Base-by-base conservation (phyloP, 2,329 filamentous ascomycete genomes). In the Claviceps sp. region DNA sequence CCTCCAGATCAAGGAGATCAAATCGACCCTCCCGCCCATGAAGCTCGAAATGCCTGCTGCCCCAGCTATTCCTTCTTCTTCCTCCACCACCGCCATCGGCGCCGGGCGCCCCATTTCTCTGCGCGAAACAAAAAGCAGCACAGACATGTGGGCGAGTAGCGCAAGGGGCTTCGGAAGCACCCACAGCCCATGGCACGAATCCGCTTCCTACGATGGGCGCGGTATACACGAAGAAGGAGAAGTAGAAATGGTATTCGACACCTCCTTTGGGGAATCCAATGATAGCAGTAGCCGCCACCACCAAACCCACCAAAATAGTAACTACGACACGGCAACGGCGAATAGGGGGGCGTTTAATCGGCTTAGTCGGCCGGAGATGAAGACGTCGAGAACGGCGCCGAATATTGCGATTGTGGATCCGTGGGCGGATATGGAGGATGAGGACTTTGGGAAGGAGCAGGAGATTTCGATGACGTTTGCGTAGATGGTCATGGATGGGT, bases 21-120 rank as follows among this genome's bases (percentile, higher is more conserved):
- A 93, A 67, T 89, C 86, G 48, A 96, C 90, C 1, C 72, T 96
- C 24, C 90, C 91, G 46, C 88, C 90, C 0, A 94, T 96, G 78
- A 93, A 88, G 65, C 77, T 96, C 53, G 79, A 85, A 55, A 60
- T 84, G 37, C 61, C 67, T 34, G 5, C 61, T 67, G 5, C 61
- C 67, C 1, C 30, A 34, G 9, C 30, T 11, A 11, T 34, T 11
- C 30, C 56, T 4, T 57, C 59, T 16, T 57, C 42, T 11, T 44
- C 42, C 2, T 44, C 42, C n/a, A 5, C 24, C 6, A 13, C 30
- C 62, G 16, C 48, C 55, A 4, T 57, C 59, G n/a, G 57, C 63
- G 6, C 55, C 57, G 3, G 37, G 43, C n/a, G 56, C 54, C 5
- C 20, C 22, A 44, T 44, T 3, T 47, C 57, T 5, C 59, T 76